phyloP scores from a whole-genome alignment of 108 stramenopile genomes.

The Cyclotella kingstonii region DNA sequence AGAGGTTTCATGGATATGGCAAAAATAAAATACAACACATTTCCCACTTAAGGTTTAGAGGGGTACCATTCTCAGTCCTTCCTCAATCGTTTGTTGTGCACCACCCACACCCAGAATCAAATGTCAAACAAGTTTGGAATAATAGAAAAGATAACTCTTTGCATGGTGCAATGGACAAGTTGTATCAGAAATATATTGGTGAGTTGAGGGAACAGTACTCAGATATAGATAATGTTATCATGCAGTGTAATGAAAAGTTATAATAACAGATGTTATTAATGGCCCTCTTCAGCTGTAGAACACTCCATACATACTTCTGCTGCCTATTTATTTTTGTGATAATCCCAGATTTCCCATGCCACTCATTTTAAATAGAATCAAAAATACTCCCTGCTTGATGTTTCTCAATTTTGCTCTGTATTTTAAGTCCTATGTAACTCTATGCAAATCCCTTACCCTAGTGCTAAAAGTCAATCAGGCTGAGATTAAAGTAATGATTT shows the following conservation, averaged over 20 bases:
- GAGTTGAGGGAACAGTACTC: constrained; percentile 58
- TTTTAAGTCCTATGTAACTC: no score
- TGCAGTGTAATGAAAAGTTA: constrained; percentile 16
- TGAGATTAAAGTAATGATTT: no score
- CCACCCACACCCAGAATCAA: constrained; percentile 80
- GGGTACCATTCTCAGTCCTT: constrained; percentile 61
- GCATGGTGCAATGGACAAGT: constrained; percentile 69
- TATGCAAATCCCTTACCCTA: no score
- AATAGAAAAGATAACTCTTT: constrained; percentile 49
- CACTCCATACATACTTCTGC: no score
- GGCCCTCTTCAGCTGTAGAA: no score
- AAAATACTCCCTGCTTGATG: no score
- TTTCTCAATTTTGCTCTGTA: no score
- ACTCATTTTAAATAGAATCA: no score
- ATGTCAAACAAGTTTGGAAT: constrained; percentile 73
- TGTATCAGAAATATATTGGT: constrained; percentile 58
- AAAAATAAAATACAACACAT: constrained; percentile 90
- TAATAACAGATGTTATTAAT: no score
- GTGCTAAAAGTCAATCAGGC: no score
- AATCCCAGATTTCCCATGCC: no score
- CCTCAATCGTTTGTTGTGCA: constrained; percentile 77
- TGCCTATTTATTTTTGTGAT: no score
- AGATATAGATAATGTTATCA: constrained; percentile 21
- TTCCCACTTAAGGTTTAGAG: constrained; percentile 64
- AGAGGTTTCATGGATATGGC: constrained; percentile 86